Evolutionary conservation across 2,329 filamentous ascomycete genomes (phyloP), one percentile per base, ranked within the genome.

Genomic region (Botryosphaeria agaves): DNA sequence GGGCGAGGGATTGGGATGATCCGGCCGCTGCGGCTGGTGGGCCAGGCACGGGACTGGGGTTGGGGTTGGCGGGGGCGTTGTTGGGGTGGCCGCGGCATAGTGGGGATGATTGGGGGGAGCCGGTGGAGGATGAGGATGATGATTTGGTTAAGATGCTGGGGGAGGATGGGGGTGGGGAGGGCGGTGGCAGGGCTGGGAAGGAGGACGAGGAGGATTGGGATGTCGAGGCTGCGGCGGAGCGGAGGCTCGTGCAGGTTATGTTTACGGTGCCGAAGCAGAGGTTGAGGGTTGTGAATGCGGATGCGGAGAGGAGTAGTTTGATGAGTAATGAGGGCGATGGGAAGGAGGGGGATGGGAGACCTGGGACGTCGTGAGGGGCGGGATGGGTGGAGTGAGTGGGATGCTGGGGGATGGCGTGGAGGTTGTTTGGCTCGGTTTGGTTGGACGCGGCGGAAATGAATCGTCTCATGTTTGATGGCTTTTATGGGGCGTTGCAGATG

Each of bases 241-340:
- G 53, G 14, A 41, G 61, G 4, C 57, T 62, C 4, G 59, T 65
- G n/a, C 61, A 62, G 32, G 56, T 66, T 47, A 89, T 92, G 70
- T 95, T 93, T 52, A 94, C 87, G 0, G 83, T 94, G 36, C 87
- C 89, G 2, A 83, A 77, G 50, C 78, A 87, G 52, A 72, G 73
- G 41, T 55, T 95, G 38, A 62, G 87, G 16, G 84, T 95, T n/a
- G 87, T 94, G 14, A 95, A 95, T 49, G 76, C 70, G 30, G 77
- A 77, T 44, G 55, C 62, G 29, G 52, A 57, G 36, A 39, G 48
- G 32, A 46, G 46, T 18, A 54, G 49, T 38, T 26, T 52, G 40
- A 35, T 18, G 28, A 35, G 19, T 24, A 15, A 31, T 18, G 34
- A 31, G 28, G 30, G 8, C 17, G 28, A 11, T 18, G 21, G 9